A percentile compares a stretch with the other conserved stretches of the same genome.
Conservation (phyloP, 2,329 filamentous ascomycete genomes). For the Aspergillus chevalieri region DNA sequence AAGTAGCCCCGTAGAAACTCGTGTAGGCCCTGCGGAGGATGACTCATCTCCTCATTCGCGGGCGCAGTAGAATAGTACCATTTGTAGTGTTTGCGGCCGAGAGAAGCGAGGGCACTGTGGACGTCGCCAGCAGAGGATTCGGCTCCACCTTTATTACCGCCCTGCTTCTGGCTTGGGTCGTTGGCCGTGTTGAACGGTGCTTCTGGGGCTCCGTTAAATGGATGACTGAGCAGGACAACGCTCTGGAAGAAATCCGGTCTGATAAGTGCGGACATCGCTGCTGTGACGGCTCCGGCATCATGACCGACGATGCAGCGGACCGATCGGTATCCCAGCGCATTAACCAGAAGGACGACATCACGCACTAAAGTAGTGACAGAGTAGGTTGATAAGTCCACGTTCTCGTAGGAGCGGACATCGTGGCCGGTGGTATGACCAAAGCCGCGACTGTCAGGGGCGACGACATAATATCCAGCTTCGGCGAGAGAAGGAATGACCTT, state of each 20-base stretch:
- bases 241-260: slow-evolving; percentile 60
- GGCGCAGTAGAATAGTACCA: slow-evolving; percentile 46
- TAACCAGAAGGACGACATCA: slow-evolving; percentile 56
- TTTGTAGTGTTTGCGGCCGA: slow-evolving; percentile 63
- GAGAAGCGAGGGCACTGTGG: slow-evolving; percentile 50
- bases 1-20: slow-evolving; percentile 61
- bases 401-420: slow-evolving; percentile 46
- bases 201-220: slow-evolving; percentile 50
- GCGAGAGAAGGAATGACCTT: slow-evolving; percentile 57
- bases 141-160: neutral
- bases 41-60: slow-evolving; percentile 33
- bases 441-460: slow-evolving; percentile 62
- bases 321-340: slow-evolving; percentile 54
- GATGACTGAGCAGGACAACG: slow-evolving; percentile 60
- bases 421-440: slow-evolving; percentile 62
- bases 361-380: slow-evolving; percentile 54
- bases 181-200: slow-evolving; percentile 46
- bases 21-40: slow-evolving; percentile 46
- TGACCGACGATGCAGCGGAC: slow-evolving; percentile 59
- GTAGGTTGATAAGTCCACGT: slow-evolving; percentile 53
- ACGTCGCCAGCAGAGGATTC: slow-evolving; percentile 38
- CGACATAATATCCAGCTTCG: slow-evolving; percentile 55
- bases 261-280: slow-evolving; percentile 54
- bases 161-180: slow-evolving; percentile 6
- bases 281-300: slow-evolving; percentile 59